Percentiles rank a stretch among this genome's conserved stretches.
Evolutionary conservation across 2,329 filamentous ascomycete genomes (phyloP).

Genomic region (Aspergillus sp.): DNA sequence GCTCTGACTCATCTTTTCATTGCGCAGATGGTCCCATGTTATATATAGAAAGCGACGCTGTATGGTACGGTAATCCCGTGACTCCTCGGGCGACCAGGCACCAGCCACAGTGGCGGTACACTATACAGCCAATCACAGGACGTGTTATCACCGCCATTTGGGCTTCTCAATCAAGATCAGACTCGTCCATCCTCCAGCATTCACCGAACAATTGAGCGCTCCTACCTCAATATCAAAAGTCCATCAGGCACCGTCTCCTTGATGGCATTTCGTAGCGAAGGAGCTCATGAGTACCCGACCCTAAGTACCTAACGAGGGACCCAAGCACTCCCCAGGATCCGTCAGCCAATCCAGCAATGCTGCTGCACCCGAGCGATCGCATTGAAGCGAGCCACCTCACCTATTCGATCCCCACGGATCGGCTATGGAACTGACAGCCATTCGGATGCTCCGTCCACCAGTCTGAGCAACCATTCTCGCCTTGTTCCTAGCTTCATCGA

Average conservation of each 20-base stretch:
- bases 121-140: constrained; percentile 25
- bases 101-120: constrained; percentile 36
- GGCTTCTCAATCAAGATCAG: not conserved
- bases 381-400: constrained; percentile 14
- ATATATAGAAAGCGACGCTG: not conserved
- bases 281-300: constrained; percentile 6
- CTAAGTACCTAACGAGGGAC: constrained; percentile 11
- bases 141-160: constrained; percentile 32
- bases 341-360: constrained; percentile 12
- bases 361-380: constrained; percentile 3
- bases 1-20: not conserved
- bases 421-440: constrained; percentile 13
- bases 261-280: no score
- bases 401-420: constrained; percentile 21
- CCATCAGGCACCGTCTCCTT: not conserved
- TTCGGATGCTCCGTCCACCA: constrained; percentile 10
- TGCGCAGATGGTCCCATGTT: not conserved
- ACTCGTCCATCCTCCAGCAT: not conserved
- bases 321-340: constrained; percentile 8
- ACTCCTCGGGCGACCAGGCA: not conserved
- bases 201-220: not conserved
- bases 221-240: not conserved
- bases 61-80: constrained; percentile 1
- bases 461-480: constrained; percentile 14
- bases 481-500: constrained; percentile 19